Conservation (phyloP, 2,329 filamentous ascomycete genomes). For the Ophiostoma quercus region DNA sequence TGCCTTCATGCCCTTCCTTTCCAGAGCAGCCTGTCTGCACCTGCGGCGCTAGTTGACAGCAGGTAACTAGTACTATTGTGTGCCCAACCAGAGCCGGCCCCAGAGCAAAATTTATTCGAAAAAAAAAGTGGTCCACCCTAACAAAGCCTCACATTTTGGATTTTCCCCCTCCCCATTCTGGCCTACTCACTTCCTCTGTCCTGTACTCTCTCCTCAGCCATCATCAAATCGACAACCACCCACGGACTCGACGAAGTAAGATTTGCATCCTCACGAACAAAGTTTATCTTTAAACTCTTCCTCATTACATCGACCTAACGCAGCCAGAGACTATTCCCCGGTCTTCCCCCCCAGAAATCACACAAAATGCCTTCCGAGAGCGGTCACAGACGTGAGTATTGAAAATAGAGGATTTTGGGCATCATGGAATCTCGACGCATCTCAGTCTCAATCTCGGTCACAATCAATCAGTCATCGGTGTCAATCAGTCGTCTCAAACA, state of each 20-base stretch:
- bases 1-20: background rate
- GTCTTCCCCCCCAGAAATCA: slow-evolving; percentile 24
- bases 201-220: slow-evolving; percentile 24
- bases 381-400: slow-evolving; percentile 78
- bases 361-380: slow-evolving; percentile 80
- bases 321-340: slow-evolving; percentile 17
- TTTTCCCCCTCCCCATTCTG: slow-evolving; percentile 18
- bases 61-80: slow-evolving; percentile 10
- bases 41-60: background rate
- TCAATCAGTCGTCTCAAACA: background rate
- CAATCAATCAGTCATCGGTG: background rate
- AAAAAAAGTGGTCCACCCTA: slow-evolving; percentile 23
- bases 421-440: background rate
- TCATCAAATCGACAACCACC: slow-evolving; percentile 27
- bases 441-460: background rate
- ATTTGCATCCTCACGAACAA: slow-evolving; percentile 3
- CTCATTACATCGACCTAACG: background rate
- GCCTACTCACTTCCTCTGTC: slow-evolving; percentile 15
- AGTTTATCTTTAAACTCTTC: slow-evolving; percentile 35
- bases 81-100: background rate
- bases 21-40: background rate
- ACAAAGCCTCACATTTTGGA: slow-evolving; percentile 25
- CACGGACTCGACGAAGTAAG: slow-evolving; percentile 29
- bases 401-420: background rate
- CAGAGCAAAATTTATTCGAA: slow-evolving; percentile 18